Percentiles rank a stretch among this genome's conserved stretches.
Conservation (phyloP, 768 basidiomycete genomes). For the Pseudohyphozyma bogoriensis region DNA sequence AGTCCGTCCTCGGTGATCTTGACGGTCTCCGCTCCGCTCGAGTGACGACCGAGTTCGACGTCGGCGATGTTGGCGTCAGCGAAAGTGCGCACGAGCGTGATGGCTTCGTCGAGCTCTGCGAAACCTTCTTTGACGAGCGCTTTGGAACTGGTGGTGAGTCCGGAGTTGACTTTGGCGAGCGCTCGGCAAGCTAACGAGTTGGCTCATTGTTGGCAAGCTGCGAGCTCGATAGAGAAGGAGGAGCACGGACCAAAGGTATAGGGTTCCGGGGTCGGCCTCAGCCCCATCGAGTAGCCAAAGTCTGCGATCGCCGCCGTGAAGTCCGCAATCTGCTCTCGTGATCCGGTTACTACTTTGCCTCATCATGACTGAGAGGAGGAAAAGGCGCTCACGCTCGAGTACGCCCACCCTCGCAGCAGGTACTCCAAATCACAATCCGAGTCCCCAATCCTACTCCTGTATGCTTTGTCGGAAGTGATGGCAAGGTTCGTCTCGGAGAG, state of each 20-base stretch:
- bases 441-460: slow-evolving; percentile 18
- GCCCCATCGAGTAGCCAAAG: slow-evolving; percentile 3
- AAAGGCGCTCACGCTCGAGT: neutral
- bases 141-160: neutral
- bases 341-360: neutral
- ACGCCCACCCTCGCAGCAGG: slow-evolving; percentile 2
- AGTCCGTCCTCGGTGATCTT: slow-evolving; percentile 1
- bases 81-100: neutral
- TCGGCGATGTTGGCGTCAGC: neutral
- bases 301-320: slow-evolving; percentile 11
- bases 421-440: slow-evolving; percentile 21
- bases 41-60: neutral
- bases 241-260: slow-evolving; percentile 11
- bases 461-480: slow-evolving; percentile 5
- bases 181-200: slow-evolving; percentile 22
- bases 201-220: no score
- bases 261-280: slow-evolving; percentile 12
- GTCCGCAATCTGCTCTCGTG: neutral
- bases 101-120: slow-evolving; percentile 5
- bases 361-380: neutral
- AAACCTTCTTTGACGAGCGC: neutral
- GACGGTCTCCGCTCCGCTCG: slow-evolving; percentile 2
- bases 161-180: slow-evolving; percentile 14
- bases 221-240: neutral
- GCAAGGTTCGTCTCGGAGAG: slow-evolving; percentile 15